phyloP scores from a whole-genome alignment of 768 basidiomycete species.

The Phallus indusiatus region DNA sequence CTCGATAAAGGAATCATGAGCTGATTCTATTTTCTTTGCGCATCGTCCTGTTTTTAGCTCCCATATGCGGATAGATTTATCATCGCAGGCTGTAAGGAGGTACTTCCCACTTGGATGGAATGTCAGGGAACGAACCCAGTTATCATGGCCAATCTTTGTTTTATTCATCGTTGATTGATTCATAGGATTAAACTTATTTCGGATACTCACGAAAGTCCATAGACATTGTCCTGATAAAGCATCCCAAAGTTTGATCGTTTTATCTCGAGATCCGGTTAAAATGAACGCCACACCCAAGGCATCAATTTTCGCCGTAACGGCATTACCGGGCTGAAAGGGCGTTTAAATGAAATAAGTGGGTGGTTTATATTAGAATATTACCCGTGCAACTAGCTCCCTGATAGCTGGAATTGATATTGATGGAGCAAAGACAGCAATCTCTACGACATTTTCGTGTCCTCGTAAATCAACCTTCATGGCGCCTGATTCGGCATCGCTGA shows the following conservation, averaged over 20 bases:
- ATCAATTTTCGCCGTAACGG: constrained; percentile 33
- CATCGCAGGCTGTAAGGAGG: constrained; percentile 85
- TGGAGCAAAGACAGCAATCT: constrained; percentile 75
- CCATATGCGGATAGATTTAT: constrained; percentile 88
- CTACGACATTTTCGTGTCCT: constrained; percentile 83
- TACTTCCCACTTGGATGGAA: constrained; percentile 89
- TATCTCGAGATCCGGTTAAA: constrained; percentile 83
- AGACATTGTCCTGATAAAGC: constrained; percentile 71
- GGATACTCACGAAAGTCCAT: constrained; percentile 52
- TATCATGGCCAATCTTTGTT: constrained; percentile 66
- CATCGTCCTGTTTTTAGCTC: constrained; percentile 80
- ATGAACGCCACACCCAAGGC: constrained; percentile 40
- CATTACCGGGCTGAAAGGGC: constrained; percentile 29
- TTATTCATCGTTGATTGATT: neutral
- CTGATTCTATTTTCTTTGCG: constrained; percentile 73
- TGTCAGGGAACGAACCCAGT: constrained; percentile 81
- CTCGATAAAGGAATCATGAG: constrained; percentile 77
- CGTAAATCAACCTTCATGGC: constrained; percentile 75
- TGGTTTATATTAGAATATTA: constrained; percentile 22
- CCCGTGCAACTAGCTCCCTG: constrained; percentile 64
- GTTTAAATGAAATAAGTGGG: neutral
- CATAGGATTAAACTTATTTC: constrained; percentile 8
- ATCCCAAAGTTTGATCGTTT: constrained; percentile 90
- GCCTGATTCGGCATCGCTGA: constrained; percentile 66
- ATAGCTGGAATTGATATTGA: constrained; percentile 65